Conservation (phyloP, 352 stramenopile genomes). For the Peronospora tabacina region DNA sequence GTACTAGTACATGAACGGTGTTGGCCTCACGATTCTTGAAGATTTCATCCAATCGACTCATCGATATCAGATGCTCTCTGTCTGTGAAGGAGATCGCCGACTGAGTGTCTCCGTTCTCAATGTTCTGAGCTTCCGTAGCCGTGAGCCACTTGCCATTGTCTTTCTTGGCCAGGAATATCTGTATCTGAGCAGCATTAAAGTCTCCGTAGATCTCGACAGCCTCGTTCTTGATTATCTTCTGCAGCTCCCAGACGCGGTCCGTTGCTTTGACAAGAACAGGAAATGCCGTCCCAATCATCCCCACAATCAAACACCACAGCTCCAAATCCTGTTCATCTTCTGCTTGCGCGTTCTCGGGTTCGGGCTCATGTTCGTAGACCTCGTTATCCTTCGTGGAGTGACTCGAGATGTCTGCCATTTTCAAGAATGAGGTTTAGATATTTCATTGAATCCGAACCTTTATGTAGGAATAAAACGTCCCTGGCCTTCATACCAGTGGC, state of each 20-base stretch:
- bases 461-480: background rate
- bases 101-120: constrained; percentile 17
- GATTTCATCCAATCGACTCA: constrained; percentile 14
- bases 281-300: constrained; percentile 25
- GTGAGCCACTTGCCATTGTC: constrained; percentile 17
- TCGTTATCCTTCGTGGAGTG: constrained; percentile 1
- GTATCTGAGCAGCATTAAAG: constrained; percentile 21
- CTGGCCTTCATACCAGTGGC: no score
- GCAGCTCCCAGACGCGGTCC: constrained; percentile 23
- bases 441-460: background rate
- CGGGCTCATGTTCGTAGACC: constrained; percentile 6
- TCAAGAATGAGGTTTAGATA: background rate
- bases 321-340: constrained; percentile 9
- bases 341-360: constrained; percentile 5
- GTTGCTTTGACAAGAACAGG: constrained; percentile 12
- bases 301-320: constrained; percentile 25
- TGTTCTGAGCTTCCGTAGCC: constrained; percentile 7
- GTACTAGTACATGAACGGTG: constrained; percentile 16
- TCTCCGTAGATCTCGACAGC: constrained; percentile 23
- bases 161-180: constrained; percentile 19
- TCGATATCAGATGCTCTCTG: constrained; percentile 18
- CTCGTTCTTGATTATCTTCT: constrained; percentile 26
- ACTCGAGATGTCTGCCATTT: background rate
- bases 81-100: constrained; percentile 8
- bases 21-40: constrained; percentile 9